phyloP scores from a whole-genome alignment of 208 protist genomes.

The Trypanosoma brucei region DNA sequence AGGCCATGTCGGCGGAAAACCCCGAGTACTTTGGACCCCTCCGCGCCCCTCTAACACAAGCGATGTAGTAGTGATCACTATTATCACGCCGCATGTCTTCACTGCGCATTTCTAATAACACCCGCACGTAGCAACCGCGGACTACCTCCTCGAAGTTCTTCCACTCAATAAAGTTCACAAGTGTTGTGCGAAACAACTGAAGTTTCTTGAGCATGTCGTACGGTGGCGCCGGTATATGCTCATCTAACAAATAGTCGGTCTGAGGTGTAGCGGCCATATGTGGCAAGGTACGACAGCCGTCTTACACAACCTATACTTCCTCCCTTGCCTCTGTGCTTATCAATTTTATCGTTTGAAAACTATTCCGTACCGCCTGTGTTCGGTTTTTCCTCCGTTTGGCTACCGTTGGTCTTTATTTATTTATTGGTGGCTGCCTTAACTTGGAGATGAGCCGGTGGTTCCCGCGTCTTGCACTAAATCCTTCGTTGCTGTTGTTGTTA shows the following conservation, averaged over 20 bases:
- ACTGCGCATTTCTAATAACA: constrained; percentile 86
- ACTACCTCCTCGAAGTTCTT: constrained; percentile 84
- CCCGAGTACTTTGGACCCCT: constrained; percentile 79
- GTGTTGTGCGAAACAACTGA: constrained; percentile 82
- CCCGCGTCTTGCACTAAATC: no score
- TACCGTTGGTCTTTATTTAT: no score
- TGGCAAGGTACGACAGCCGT: not conserved
- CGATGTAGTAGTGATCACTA: constrained; percentile 87
- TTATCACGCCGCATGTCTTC: constrained; percentile 67
- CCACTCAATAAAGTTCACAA: constrained; percentile 83
- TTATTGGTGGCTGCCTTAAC: no score
- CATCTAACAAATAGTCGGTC: constrained; percentile 15
- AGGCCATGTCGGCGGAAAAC: constrained; percentile 76
- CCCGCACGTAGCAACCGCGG: constrained; percentile 83
- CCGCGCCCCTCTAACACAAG: constrained; percentile 74
- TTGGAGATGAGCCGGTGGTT: no score
- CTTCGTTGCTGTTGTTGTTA: no score
- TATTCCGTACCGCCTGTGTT: no score
- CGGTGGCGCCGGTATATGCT: constrained; percentile 41
- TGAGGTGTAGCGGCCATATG: constrained; percentile 9
- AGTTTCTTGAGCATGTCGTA: constrained; percentile 70
- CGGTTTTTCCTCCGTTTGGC: no score
- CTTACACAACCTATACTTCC: not conserved
- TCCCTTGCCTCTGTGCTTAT: not conserved
- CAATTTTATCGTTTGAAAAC: not conserved